These are phyloP conservation scores for Eimeria tenella DNA, from an alignment of 169 alveolate species.

Conservation along the genomic window DNA sequence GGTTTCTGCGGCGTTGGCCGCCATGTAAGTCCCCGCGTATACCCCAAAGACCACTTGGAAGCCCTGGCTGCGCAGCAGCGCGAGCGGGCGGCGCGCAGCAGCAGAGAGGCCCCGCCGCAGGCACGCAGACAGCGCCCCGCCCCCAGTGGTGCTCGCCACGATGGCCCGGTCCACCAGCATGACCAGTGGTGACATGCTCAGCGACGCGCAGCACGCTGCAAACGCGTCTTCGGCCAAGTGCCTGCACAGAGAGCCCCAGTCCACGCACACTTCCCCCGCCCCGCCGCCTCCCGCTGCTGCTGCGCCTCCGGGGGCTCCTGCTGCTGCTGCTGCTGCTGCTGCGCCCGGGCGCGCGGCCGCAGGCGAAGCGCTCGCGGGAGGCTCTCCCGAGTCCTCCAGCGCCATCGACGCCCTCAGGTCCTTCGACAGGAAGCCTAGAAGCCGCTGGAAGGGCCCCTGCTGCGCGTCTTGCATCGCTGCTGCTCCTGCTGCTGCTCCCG, in stretches of 20 bases:
- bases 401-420: no score
- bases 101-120: not conserved
- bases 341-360: not conserved
- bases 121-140: not conserved
- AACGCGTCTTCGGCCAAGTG: conserved; percentile 34
- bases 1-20: conserved; percentile 65
- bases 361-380: no score
- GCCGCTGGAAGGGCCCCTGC: no score
- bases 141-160: conserved; percentile 32
- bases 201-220: conserved; percentile 57
- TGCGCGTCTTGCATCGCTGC: no score
- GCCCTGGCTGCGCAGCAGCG: conserved; percentile 4
- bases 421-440: no score
- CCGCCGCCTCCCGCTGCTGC: conserved; percentile 2
- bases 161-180: conserved; percentile 47
- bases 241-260: not conserved
- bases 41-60: conserved; percentile 66
- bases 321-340: conserved; percentile 26
- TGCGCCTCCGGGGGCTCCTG: not conserved
- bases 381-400: no score
- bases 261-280: not conserved
- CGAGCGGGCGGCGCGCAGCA: conserved; percentile 2
- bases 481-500: no score
- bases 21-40: conserved; percentile 73
- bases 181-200: conserved; percentile 59